Evolutionary conservation across 2,329 filamentous ascomycete genomes (phyloP), one percentile per base, ranked within the genome.

Genomic region (Thielaviopsis musarum): DNA sequence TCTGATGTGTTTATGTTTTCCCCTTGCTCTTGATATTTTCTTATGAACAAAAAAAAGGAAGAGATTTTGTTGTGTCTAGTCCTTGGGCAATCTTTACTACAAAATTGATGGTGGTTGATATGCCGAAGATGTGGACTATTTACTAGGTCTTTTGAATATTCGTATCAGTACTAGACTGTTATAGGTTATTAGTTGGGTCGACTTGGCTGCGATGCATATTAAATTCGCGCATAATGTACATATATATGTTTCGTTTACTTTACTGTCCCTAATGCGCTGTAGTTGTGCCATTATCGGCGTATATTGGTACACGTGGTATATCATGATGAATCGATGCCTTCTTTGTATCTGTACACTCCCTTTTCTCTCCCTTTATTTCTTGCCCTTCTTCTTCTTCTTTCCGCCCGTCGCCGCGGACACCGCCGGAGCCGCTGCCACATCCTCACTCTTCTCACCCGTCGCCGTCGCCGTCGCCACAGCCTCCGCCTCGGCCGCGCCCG

Each of bases 301-400:
- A 34, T 34, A 34, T 34, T 34, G 30, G 30, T 45, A 45, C 38
- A 45, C 17, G 38, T 45, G 38, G 38, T 45, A 45, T 45, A 45
- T 64, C 61, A 61, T 63, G 58, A 15, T 48, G 19, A n/a, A 12
- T 28, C 7, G 30, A 34, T 34, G 30, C 7, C 30, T 34, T 24
- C 9, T 52, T 48, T 21, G 9, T 24, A 49, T 54, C 7, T 52
- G 10, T 21, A 9, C 19, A 19, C 21, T 9, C 10, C 34, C 21
- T 24, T 28, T 21, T 9, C 34, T 7, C 15, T 5, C 24, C 21
- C 17, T 64, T 76, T 73, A 87, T 75, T 82, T 80, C 76, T 84
- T 85, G 53, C 82, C 82, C 72, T 84, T 85, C 72, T 83, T 85
- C 73, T 86, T 85, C 74, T 85, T 87, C 70, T 82, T 83, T 41